These are phyloP conservation scores for Parascedosporium putredinis DNA, from an alignment of 2,329 filamentous ascomycete genomes.

Conservation along the genomic window DNA sequence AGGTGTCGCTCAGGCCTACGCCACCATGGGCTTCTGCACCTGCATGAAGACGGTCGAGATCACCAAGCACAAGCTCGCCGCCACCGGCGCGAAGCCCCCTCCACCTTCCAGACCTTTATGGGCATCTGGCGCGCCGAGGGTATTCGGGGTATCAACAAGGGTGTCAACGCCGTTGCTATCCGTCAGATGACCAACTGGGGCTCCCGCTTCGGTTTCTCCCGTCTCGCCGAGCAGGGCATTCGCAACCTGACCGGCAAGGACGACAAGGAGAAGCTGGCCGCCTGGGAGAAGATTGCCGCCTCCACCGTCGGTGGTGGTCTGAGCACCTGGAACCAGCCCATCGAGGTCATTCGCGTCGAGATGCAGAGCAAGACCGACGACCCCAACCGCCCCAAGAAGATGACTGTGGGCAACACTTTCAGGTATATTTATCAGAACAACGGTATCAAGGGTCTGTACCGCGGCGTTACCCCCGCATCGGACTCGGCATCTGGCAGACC, in stretches of 20 bases:
- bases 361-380: constrained; percentile 99
- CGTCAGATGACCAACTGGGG: constrained; percentile 99
- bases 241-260: constrained; percentile 69
- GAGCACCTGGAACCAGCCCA: constrained; percentile 97
- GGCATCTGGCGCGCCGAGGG: constrained; percentile 93
- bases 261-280: constrained; percentile 64
- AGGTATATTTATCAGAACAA: constrained; percentile 86
- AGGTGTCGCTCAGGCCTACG: constrained; percentile 95
- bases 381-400: constrained; percentile 96
- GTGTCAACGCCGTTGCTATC: constrained; percentile 97
- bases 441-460: constrained; percentile 86
- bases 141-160: constrained; percentile 92
- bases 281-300: constrained; percentile 80
- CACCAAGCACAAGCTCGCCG: constrained; percentile 92
- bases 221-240: constrained; percentile 84
- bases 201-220: constrained; percentile 84
- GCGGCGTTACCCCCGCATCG: constrained; percentile 91
- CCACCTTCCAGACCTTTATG: constrained; percentile 92
- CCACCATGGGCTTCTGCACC: constrained; percentile 99
- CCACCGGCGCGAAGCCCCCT: constrained; percentile 74
- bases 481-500: constrained; percentile 96
- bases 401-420: constrained; percentile 83
- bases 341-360: constrained; percentile 98
- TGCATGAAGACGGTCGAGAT: constrained; percentile 99
- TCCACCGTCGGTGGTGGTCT: constrained; percentile 84